phyloP scores from a whole-genome alignment of 2,329 filamentous ascomycete genomes.

The Aphanoascus verrucosus region DNA sequence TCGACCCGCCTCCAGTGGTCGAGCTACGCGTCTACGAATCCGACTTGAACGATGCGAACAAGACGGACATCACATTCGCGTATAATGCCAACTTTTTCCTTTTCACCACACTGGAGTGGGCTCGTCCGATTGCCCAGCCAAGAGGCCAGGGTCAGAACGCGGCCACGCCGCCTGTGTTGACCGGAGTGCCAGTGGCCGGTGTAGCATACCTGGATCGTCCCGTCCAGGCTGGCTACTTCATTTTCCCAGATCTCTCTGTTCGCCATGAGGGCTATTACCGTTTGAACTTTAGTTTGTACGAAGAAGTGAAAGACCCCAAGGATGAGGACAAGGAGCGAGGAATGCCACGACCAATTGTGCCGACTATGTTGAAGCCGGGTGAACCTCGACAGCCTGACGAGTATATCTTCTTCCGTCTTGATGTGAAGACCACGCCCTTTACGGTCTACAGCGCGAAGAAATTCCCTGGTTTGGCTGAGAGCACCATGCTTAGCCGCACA shows the following conservation, averaged over 20 bases:
- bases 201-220: slow-evolving; percentile 94
- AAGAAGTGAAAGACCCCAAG: slow-evolving; percentile 76
- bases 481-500: slow-evolving; percentile 75
- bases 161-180: slow-evolving; percentile 70
- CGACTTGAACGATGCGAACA: slow-evolving; percentile 45
- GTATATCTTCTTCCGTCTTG: slow-evolving; percentile 74
- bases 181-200: slow-evolving; percentile 85
- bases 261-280: slow-evolving; percentile 88
- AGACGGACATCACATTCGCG: slow-evolving; percentile 67
- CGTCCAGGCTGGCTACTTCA: slow-evolving; percentile 71
- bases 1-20: slow-evolving; percentile 90
- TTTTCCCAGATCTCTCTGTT: slow-evolving; percentile 93
- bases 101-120: slow-evolving; percentile 80
- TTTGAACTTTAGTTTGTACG: slow-evolving; percentile 86
- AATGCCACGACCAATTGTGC: slow-evolving; percentile 1
- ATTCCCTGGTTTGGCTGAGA: slow-evolving; percentile 86
- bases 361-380: background rate
- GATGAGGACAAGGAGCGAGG: slow-evolving; percentile 55
- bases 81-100: slow-evolving; percentile 98
- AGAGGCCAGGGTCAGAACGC: slow-evolving; percentile 59
- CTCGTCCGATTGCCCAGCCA: slow-evolving; percentile 70
- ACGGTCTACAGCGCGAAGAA: slow-evolving; percentile 95
- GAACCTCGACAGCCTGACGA: slow-evolving; percentile 31
- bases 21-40: slow-evolving; percentile 76
- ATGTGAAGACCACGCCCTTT: slow-evolving; percentile 80